phyloP scores from a whole-genome alignment of 768 basidiomycete species.

The Mycena latifolia region DNA sequence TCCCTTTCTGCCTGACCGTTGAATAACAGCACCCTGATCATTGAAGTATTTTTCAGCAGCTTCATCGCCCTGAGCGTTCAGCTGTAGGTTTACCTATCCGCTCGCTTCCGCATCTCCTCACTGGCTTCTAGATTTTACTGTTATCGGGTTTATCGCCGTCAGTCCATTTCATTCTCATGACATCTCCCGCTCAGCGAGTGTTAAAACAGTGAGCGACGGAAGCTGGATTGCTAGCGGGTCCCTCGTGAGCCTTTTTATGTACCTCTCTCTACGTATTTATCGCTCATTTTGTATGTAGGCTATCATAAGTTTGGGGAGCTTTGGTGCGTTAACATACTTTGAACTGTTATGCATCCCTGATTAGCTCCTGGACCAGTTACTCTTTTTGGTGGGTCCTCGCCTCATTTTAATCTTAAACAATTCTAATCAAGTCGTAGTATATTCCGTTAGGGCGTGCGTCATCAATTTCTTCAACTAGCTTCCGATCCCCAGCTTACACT shows the following conservation, averaged over 20 bases:
- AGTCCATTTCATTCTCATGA: no score
- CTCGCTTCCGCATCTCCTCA: not conserved
- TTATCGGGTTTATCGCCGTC: constrained; percentile 19
- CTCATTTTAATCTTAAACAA: no score
- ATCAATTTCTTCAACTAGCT: no score
- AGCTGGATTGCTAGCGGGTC: constrained; percentile 10
- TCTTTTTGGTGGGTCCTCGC: no score
- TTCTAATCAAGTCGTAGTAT: no score
- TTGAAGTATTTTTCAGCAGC: constrained; percentile 32
- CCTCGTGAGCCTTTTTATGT: constrained; percentile 19
- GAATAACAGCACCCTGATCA: constrained; percentile 29
- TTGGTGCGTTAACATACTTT: not conserved
- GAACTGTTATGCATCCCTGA: no score
- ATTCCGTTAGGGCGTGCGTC: constrained; percentile 2
- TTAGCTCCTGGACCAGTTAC: no score
- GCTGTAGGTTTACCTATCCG: constrained; percentile 9
- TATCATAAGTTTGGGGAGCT: constrained; percentile 1
- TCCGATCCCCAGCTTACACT: not conserved
- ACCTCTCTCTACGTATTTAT: not conserved
- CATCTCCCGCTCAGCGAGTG: not conserved
- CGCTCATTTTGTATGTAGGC: not conserved
- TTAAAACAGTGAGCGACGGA: constrained; percentile 28
- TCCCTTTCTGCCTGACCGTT: not conserved
- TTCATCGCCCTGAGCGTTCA: constrained; percentile 30
- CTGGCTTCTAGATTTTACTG: constrained; percentile 6